Percentiles rank a stretch among this genome's conserved stretches.
Evolutionary conservation across 495 filamentous ascomycete species (phyloP).

Genomic region (Penicillium coprophilum): DNA sequence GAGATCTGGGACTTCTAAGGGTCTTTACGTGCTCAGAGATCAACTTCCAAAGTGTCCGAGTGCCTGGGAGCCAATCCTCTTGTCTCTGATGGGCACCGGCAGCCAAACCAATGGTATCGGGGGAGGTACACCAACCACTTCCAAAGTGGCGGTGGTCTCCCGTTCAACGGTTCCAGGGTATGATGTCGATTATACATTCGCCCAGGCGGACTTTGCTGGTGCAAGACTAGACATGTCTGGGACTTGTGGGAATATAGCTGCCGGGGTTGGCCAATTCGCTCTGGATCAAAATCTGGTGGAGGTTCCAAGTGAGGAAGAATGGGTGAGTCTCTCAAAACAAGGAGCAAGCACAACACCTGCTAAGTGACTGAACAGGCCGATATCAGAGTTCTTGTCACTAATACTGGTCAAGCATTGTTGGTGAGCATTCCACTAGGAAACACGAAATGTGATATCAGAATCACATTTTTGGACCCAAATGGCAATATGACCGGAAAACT

Average conservation of each 20-base stretch:
- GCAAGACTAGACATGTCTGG: constrained; percentile 39
- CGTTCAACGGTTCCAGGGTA: constrained; percentile 26
- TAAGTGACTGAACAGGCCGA: constrained; percentile 28
- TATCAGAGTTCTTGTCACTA: constrained; percentile 34
- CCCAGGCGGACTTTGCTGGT: constrained; percentile 34
- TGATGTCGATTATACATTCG: constrained; percentile 44
- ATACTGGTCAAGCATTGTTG: constrained; percentile 27
- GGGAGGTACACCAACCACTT: constrained; percentile 42
- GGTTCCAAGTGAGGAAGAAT: neutral
- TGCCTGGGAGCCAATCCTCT: constrained; percentile 30
- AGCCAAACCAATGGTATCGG: constrained; percentile 39
- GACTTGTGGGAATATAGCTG: constrained; percentile 43
- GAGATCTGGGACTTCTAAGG: constrained; percentile 42
- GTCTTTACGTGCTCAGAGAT: constrained; percentile 35
- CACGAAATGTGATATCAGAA: constrained; percentile 27
- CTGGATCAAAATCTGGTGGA: constrained; percentile 36
- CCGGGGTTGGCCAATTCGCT: constrained; percentile 39
- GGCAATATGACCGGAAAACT: constrained; percentile 36
- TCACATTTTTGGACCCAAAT: constrained; percentile 29
- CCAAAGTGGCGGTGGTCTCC: constrained; percentile 38
- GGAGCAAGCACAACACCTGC: too few species aligned
- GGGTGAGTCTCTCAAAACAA: too few species aligned
- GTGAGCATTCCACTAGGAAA: constrained; percentile 34
- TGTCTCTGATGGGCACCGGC: constrained; percentile 34
- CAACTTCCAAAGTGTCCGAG: constrained; percentile 26